A percentile compares a stretch with the other conserved stretches of the same genome.
Conservation (phyloP, 2,329 filamentous ascomycete species). For the Neophaeococcomyces mojaviensis region DNA sequence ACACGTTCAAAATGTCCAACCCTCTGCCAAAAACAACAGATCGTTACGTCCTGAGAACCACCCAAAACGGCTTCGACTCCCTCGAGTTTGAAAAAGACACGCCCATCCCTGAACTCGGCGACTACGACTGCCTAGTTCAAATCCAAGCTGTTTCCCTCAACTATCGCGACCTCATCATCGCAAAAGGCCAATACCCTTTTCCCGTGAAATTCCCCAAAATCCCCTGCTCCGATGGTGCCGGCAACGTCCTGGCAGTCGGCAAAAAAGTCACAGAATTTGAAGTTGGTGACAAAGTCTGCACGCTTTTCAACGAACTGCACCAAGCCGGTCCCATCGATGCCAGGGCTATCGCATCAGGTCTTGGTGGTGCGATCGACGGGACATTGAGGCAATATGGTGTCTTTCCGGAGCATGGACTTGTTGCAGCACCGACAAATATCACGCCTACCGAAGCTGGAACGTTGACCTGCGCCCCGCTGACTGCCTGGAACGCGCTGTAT, state of each 20-base stretch:
- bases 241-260: constrained; percentile 46
- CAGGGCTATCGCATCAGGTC: constrained; percentile 43
- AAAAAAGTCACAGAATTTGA: constrained; percentile 50
- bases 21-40: constrained; percentile 13
- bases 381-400: constrained; percentile 59
- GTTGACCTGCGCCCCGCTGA: constrained; percentile 54
- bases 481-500: constrained; percentile 60
- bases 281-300: constrained; percentile 50
- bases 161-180: constrained; percentile 43
- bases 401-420: constrained; percentile 62
- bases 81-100: constrained; percentile 49
- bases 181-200: constrained; percentile 24
- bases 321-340: constrained; percentile 41
- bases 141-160: constrained; percentile 45
- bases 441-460: constrained; percentile 49
- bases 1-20: constrained; percentile 8
- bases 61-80: constrained; percentile 51
- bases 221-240: constrained; percentile 36
- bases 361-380: constrained; percentile 63
- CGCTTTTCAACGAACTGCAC: constrained; percentile 53
- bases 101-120: constrained; percentile 54
- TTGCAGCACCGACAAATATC: constrained; percentile 53
- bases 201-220: constrained; percentile 12
- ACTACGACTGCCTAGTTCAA: constrained; percentile 66
- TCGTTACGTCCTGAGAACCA: constrained; percentile 7